These are phyloP conservation scores for Phellopilus nigrolimitatus DNA, from an alignment of 1,284 basidiomycete species.

Conservation along the genomic window DNA sequence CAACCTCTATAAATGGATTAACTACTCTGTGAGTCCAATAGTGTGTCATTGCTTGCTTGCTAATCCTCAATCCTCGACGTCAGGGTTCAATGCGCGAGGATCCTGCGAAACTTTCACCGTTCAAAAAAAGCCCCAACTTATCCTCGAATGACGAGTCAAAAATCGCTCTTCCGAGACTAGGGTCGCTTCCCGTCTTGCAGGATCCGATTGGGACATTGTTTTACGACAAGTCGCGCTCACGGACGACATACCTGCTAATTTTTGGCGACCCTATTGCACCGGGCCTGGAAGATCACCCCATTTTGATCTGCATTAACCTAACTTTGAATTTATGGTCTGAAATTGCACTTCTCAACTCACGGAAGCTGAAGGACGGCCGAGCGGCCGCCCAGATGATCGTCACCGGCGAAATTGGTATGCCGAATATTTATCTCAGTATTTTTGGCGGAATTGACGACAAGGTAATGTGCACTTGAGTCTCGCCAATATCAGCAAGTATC, in stretches of 20 bases:
- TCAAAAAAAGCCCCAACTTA: background rate
- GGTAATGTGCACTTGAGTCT: background rate
- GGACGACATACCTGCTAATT: constrained; percentile 1
- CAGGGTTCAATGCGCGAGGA: constrained; percentile 1
- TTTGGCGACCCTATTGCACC: constrained; percentile 7
- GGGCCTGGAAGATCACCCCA: background rate
- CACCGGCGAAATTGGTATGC: background rate
- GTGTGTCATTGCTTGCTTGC: no score
- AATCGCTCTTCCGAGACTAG: background rate
- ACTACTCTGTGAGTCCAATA: background rate
- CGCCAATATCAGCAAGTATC: background rate
- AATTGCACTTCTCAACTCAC: constrained; percentile 1
- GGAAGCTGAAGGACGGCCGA: background rate
- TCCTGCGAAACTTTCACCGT: background rate
- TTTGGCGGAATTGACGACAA: constrained; percentile 11
- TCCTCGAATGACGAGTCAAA: background rate
- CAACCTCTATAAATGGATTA: background rate
- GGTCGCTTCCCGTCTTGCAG: background rate
- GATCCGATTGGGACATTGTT: constrained; percentile 5
- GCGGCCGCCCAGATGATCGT: constrained; percentile 4
- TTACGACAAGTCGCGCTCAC: background rate
- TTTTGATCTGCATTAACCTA: constrained; percentile 9
- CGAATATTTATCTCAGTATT: constrained; percentile 2
- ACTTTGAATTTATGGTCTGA: constrained; percentile 6
- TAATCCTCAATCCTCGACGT: background rate